A percentile compares a stretch with the other conserved stretches of the same genome.
phyloP scores from a whole-genome alignment of 768 basidiomycete species.

The Gloeophyllum trabeum region DNA sequence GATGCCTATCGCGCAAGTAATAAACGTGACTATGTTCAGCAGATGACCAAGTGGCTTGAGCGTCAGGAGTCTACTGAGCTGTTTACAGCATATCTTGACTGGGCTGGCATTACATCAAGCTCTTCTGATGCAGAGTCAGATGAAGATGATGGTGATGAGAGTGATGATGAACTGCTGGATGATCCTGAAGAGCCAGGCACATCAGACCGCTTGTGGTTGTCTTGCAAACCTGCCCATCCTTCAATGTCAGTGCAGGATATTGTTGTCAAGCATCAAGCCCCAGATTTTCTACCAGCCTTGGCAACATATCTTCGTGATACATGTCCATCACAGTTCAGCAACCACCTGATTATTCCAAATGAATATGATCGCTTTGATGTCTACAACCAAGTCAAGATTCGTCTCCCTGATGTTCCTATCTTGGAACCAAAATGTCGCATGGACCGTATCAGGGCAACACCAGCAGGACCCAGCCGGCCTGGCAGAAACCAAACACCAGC shows the following conservation, averaged over 20 bases:
- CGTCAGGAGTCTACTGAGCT: conserved; percentile 21
- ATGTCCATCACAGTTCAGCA: background rate
- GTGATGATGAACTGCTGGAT: background rate
- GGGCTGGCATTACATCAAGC: conserved; percentile 7
- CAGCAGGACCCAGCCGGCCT: background rate
- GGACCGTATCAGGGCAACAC: background rate
- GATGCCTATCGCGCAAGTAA: conserved; percentile 15
- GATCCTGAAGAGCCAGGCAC: background rate
- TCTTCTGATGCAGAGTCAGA: too few species aligned
- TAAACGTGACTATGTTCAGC: conserved; percentile 14
- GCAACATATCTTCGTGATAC: background rate
- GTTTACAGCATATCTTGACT: conserved; percentile 17
- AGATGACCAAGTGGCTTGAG: conserved; percentile 28
- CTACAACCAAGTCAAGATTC: background rate
- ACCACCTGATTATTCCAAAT: background rate
- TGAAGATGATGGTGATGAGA: background rate
- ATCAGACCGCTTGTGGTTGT: background rate
- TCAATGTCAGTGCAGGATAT: background rate
- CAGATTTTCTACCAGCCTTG: background rate
- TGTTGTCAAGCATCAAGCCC: background rate
- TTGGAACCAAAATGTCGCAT: background rate
- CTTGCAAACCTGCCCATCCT: background rate
- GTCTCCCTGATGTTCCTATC: background rate
- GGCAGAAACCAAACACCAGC: background rate
- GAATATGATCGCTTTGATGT: background rate